Conservation (phyloP, 495 filamentous ascomycete genomes). For the Cairneyella variabilis region DNA sequence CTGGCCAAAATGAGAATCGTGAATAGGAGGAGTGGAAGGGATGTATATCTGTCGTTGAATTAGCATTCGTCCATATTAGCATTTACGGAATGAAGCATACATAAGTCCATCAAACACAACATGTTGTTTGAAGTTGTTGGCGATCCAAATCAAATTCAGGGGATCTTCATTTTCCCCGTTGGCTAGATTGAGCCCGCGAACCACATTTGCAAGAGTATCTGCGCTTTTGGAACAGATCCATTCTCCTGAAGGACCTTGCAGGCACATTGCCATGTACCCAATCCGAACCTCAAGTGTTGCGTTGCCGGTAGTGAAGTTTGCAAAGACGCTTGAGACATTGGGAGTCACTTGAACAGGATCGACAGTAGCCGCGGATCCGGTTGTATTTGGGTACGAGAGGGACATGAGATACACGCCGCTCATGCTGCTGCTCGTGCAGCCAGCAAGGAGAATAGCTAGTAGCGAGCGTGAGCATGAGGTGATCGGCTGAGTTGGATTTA, state of each 20-base stretch:
- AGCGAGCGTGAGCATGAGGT: background rate
- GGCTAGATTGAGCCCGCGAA: slow-evolving; percentile 42
- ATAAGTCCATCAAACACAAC: slow-evolving; percentile 74
- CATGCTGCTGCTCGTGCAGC: slow-evolving; percentile 70
- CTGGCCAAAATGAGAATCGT: slow-evolving; percentile 67
- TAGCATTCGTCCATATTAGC: background rate
- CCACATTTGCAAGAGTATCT: slow-evolving; percentile 66
- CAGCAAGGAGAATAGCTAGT: slow-evolving; percentile 24
- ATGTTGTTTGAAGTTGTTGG: slow-evolving; percentile 68
- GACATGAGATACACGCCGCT: slow-evolving; percentile 72
- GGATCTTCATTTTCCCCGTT: slow-evolving; percentile 65
- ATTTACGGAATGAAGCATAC: slow-evolving; percentile 39
- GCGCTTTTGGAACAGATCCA: slow-evolving; percentile 74
- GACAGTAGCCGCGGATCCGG: background rate
- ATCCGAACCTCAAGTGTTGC: slow-evolving; percentile 50
- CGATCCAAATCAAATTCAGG: slow-evolving; percentile 72
- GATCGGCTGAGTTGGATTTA: slow-evolving; percentile 10
- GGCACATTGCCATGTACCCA: slow-evolving; percentile 65
- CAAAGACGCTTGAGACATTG: background rate
- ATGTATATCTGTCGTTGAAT: background rate
- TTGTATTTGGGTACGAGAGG: slow-evolving; percentile 49
- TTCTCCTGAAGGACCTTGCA: slow-evolving; percentile 60
- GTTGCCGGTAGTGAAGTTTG: background rate
- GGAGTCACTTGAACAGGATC: background rate
- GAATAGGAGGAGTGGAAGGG: slow-evolving; percentile 71